phyloP scores from a whole-genome alignment of 2,329 filamentous ascomycete species.

The Fusarium nurragi region DNA sequence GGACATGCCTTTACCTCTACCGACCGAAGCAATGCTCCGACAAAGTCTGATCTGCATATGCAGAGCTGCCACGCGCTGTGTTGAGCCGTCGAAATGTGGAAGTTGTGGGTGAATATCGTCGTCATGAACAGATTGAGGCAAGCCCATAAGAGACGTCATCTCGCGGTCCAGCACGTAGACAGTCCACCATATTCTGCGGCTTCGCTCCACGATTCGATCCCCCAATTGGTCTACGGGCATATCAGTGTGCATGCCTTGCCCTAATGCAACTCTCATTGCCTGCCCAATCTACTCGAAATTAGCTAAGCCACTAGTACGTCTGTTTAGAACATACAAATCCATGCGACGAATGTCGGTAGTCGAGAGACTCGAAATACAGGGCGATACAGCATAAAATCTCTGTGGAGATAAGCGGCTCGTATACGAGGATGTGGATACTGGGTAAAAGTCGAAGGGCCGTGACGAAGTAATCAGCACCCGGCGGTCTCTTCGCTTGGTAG shows the following conservation, averaged over 20 bases:
- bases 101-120: conserved; percentile 59
- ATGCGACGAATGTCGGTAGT: conserved; percentile 57
- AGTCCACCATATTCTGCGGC: conserved; percentile 63
- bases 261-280: conserved; percentile 60
- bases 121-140: conserved; percentile 59
- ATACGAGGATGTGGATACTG: conserved; percentile 51
- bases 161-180: conserved; percentile 63
- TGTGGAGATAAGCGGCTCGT: conserved; percentile 56
- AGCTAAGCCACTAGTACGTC: neutral
- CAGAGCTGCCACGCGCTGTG: conserved; percentile 42
- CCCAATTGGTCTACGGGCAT: conserved; percentile 57
- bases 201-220: conserved; percentile 54
- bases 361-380: conserved; percentile 62
- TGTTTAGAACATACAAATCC: conserved; percentile 50
- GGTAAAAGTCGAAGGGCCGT: conserved; percentile 57
- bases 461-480: conserved; percentile 58
- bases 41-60: conserved; percentile 49
- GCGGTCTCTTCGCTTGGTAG: conserved; percentile 50
- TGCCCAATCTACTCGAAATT: conserved; percentile 55
- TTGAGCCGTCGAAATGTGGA: conserved; percentile 44
- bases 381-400: conserved; percentile 63
- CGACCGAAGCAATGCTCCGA: conserved; percentile 45
- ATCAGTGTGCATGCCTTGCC: conserved; percentile 62
- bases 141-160: conserved; percentile 63
- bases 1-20: conserved; percentile 35